These are phyloP conservation scores for Trichosporon ovoides DNA, from an alignment of 1,284 basidiomycete genomes.

Conservation along the genomic window DNA sequence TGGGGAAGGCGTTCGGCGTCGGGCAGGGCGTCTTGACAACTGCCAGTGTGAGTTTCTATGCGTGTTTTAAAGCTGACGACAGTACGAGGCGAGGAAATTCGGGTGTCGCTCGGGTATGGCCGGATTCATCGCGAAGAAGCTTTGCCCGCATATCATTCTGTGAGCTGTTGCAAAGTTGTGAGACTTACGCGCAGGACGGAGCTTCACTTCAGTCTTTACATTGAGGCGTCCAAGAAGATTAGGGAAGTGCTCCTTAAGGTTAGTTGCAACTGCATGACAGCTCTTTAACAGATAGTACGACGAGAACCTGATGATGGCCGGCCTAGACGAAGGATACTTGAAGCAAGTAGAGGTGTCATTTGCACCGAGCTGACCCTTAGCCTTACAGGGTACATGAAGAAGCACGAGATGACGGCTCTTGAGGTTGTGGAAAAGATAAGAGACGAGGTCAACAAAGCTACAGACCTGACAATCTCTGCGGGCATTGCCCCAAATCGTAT, in stretches of 20 bases:
- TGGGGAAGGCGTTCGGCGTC: conserved; percentile 82
- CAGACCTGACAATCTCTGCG: conserved; percentile 83
- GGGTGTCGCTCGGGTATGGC: conserved; percentile 87
- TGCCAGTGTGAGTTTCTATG: conserved; percentile 51
- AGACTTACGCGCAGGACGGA: conserved; percentile 11
- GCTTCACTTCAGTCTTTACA: conserved; percentile 60
- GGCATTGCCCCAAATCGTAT: conserved; percentile 74
- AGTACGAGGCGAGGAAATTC: conserved; percentile 87
- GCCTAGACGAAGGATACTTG: conserved; percentile 82
- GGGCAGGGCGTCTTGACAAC: conserved; percentile 70
- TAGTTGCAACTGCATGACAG: background rate
- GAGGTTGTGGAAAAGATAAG: conserved; percentile 76
- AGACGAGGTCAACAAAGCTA: conserved; percentile 63
- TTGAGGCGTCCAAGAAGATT: conserved; percentile 60
- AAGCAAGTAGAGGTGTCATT: conserved; percentile 57
- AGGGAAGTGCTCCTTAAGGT: conserved; percentile 38
- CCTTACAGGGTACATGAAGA: conserved; percentile 60
- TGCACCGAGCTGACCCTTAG: conserved; percentile 13
- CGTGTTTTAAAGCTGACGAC: background rate
- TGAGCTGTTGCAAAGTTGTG: too few species aligned
- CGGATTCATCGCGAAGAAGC: conserved; percentile 85
- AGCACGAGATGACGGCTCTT: conserved; percentile 61
- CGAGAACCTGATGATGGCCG: conserved; percentile 68
- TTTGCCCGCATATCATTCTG: conserved; percentile 86
- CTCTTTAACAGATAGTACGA: conserved; percentile 60